Evolutionary conservation across 257 asterid genomes (phyloP).

Genomic region (Rubia yunnanensis): DNA sequence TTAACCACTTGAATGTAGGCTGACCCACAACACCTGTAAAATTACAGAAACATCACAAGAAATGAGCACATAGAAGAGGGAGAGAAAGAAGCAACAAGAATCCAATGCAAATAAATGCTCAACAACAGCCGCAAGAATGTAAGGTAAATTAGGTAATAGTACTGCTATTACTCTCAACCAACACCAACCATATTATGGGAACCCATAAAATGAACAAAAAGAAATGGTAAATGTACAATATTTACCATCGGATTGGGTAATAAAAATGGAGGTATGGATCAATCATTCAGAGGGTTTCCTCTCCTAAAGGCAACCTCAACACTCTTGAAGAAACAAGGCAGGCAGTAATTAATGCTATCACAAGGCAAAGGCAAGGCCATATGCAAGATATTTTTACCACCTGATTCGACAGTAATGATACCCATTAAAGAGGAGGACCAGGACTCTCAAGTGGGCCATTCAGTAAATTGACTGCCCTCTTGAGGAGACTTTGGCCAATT

Average conservation of each 20-base stretch:
- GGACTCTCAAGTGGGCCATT: slow-evolving; percentile 29
- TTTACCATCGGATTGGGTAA: slow-evolving; percentile 5
- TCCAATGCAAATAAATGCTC: slow-evolving; percentile 53
- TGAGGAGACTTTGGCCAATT: slow-evolving; percentile 28
- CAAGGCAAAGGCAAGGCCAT: slow-evolving; percentile 14
- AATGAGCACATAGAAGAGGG: too few species aligned
- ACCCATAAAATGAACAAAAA: neutral
- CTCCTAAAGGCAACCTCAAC: neutral
- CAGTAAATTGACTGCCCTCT: slow-evolving; percentile 15
- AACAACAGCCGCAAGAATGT: slow-evolving; percentile 13
- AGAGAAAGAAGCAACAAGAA: slow-evolving; percentile 41
- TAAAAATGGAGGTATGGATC: neutral
- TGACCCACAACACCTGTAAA: slow-evolving; percentile 53
- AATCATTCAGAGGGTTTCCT: slow-evolving; percentile 4
- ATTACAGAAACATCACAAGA: slow-evolving; percentile 32
- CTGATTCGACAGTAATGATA: slow-evolving; percentile 10
- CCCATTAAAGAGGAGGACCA: slow-evolving; percentile 1
- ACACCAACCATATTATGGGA: neutral
- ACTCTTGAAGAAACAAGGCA: slow-evolving; percentile 10
- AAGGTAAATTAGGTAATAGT: slow-evolving; percentile 1
- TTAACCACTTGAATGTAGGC: slow-evolving; percentile 14
- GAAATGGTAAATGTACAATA: neutral
- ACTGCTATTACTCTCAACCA: slow-evolving; percentile 3
- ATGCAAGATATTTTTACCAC: slow-evolving; percentile 1
- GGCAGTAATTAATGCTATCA: slow-evolving; percentile 20